Evolutionary conservation across 129 eudicot species (phyloP).

Genomic region (Flaveria robusta): DNA sequence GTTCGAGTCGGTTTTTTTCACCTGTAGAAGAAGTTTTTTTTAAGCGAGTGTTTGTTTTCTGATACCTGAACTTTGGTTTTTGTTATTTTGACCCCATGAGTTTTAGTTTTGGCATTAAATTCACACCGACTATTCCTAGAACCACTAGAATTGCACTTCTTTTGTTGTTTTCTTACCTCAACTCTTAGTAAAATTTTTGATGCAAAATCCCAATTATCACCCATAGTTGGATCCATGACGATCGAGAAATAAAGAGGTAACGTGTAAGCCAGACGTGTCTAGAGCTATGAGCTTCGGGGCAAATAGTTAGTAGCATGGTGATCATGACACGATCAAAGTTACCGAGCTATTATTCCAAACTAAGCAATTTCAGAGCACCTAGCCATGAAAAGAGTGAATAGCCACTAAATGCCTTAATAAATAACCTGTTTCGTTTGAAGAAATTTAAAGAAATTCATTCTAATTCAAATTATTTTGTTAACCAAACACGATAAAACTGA

Average conservation of each 20-base stretch:
- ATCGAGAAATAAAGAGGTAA: neutral
- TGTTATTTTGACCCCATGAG: slow-evolving; percentile 7
- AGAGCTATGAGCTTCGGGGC: neutral
- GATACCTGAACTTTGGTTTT: slow-evolving; percentile 1
- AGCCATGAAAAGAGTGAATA: too few relatives aligned
- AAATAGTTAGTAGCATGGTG: neutral
- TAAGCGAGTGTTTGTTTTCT: neutral
- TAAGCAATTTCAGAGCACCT: too few relatives aligned
- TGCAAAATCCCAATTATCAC: neutral
- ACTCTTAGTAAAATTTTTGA: neutral
- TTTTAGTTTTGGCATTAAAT: neutral
- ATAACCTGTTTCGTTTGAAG: too few relatives aligned
- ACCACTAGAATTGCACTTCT: slow-evolving; percentile 19
- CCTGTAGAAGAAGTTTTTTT: neutral
- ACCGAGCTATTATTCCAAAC: too few relatives aligned
- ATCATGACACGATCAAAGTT: too few relatives aligned
- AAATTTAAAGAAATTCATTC: too few relatives aligned
- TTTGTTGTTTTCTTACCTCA: slow-evolving; percentile 15
- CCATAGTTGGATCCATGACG: neutral
- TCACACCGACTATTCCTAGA: slow-evolving; percentile 19
- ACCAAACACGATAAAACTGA: too few relatives aligned
- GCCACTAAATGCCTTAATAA: too few relatives aligned
- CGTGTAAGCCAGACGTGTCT: neutral
- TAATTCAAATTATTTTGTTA: too few relatives aligned
- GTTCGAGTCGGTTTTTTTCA: neutral